Base-by-base conservation (phyloP, 2,329 filamentous ascomycete genomes). In the Aureobasidium sp. region DNA sequence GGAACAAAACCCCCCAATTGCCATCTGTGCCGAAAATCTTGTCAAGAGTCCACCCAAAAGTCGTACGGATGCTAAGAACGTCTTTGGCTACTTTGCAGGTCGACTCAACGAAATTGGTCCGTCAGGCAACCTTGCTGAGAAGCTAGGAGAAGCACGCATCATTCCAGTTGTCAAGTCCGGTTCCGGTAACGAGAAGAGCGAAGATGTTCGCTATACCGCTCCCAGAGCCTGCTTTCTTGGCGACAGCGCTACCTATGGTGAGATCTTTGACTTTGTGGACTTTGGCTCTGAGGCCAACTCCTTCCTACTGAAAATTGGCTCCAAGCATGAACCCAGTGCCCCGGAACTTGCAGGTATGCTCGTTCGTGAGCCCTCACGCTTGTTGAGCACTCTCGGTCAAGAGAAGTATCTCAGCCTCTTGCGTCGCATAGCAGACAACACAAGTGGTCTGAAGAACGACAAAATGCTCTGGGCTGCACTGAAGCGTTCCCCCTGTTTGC, bases 231-330 rank as follows among this genome's bases (percentile, higher is more conserved):
- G 88, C 64, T 99, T 96, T 71, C 79, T 99, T 2, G 94, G 94
- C 9, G 79, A 81, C 35, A 79, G 81, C 57, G 77, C 83, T 60
- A 80, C 86, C 65, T 99, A 95, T 68, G 88, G 84, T 11, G 89
- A 95, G 33, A 95, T 99, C 33, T 96, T 99, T 66, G 91, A 97
- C 70, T 99, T 96, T 73, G 92, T 97, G 15, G 89, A 97, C 70
- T 99, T 96, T 75, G 91, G 93, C 0, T 77, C 81, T 35, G 86
- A 93, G 69, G 93, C 90, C 2, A 97, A 97, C 68, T 79, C 88
- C 0, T 99, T 99, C 68, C 76, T 99, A 19, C 83, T 91, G 67
- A 89, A 89, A 64, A 90, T 92, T 65, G 94, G 94, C 10, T 93
- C 91, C 2, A 96, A 95, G 73, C 86, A 84, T 64, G 93, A 99